A percentile compares a stretch with the other conserved stretches of the same genome.
These are phyloP conservation scores for Vitis cinerea DNA, from an alignment of 164 flowering plant species.

Conservation along the genomic window DNA sequence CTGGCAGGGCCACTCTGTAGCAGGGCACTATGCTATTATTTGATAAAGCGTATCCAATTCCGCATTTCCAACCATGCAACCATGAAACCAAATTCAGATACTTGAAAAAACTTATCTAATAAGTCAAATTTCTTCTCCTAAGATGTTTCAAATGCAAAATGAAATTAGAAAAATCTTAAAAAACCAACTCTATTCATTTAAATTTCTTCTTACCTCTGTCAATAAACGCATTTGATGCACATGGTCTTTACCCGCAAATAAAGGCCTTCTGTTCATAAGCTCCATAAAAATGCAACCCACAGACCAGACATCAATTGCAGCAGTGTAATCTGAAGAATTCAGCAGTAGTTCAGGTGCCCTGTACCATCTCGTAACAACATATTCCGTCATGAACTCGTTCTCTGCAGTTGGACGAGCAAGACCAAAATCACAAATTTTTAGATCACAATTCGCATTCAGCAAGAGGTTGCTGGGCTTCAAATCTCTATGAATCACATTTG, in stretches of 20 bases:
- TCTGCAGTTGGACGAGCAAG: constrained; percentile 85
- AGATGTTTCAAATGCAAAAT: too few relatives aligned
- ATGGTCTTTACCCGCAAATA: constrained; percentile 90
- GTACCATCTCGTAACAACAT: constrained; percentile 98
- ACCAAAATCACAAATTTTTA: constrained; percentile 91
- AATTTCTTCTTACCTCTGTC: constrained; percentile 61
- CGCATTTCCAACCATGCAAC: too few relatives aligned
- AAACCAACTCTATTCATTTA: too few relatives aligned
- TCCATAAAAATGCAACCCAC: constrained; percentile 98
- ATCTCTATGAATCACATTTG: constrained; percentile 89
- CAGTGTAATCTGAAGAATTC: constrained; percentile 87
- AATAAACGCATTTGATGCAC: constrained; percentile 88
- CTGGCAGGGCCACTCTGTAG: too few relatives aligned
- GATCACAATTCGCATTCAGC: constrained; percentile 87
- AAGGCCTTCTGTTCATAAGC: constrained; percentile 75
- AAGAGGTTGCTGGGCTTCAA: constrained; percentile 92
- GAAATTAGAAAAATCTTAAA: too few relatives aligned
- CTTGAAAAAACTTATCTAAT: too few relatives aligned
- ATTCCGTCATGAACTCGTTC: constrained; percentile 87
- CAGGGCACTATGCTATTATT: too few relatives aligned
- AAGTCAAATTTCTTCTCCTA: too few relatives aligned
- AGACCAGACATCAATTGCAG: constrained; percentile 98
- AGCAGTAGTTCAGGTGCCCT: constrained; percentile 89
- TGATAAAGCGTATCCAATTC: too few relatives aligned
- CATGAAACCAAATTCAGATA: too few relatives aligned